Base-by-base conservation (phyloP, 345 rosid genomes). In the Nasturtium officinale region DNA sequence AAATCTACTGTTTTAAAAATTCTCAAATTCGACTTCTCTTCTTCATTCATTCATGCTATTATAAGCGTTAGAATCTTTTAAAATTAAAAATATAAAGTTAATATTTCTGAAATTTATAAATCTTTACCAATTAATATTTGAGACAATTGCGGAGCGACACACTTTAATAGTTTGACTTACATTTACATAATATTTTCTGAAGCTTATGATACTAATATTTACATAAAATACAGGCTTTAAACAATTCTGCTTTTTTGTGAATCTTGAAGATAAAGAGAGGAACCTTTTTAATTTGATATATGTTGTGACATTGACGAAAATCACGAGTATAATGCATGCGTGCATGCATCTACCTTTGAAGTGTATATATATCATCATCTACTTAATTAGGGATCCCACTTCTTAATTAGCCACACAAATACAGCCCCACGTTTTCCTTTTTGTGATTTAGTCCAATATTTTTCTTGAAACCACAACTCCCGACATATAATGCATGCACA, bases 401-500 rank as follows among this genome's bases (percentile, higher is more conserved):
- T 43, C 51, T 32, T 74, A 40, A 72, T 20, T 43, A 50, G 47
- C 28, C 55, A 59, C 67, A 59, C 60, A 74, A 65, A 23, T 7
- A 57, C 42, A 65, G 33, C 59, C 58, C 66, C 38, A 45, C 58
- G 23, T 55, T 64, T 55, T 32, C 51, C 40, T 73, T 65, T 56
- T n/a, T 55, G 51, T 45, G 50, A 48, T 58, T 74, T 65, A 25
- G 51, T 74, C 60, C 43, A 66, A 56, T 42, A 65, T 37, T 17
- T 67, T 13, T 65, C 8, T 47, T 55, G 11, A 53, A 73, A 32
- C 26, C 47, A n/a, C n/a, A n/a, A n/a, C n/a, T n/a, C 53, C 77
- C 65, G 57, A 73, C 77, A 45, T 61, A 29, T 30, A 62, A 6
- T 53, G 35, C 28, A 9, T 42, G 46, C 28, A 45, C 54, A 28